Base-by-base conservation (phyloP, 805 yeast species). In the Candida methanosorbosa region DNA sequence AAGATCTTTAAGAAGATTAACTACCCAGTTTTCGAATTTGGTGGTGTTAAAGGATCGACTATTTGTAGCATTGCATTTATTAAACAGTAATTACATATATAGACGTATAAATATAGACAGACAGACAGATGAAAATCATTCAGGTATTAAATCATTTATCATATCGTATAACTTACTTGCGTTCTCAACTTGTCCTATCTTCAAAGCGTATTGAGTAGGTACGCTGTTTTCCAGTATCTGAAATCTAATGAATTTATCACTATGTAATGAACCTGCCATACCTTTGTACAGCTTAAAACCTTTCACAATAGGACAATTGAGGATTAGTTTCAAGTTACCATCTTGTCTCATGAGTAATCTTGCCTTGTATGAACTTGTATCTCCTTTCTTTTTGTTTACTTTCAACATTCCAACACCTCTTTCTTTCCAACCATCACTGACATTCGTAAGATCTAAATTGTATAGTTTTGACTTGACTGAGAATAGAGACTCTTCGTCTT, bases 261-360 rank as follows among this genome's bases (percentile, higher is more conserved):
- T 78, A 12, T 77, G 67, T 45, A 87, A 58, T 9, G 97, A 88
- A 27, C 94, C 81, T 39, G 85, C 83, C 68, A 90, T 78, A 0
- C 97, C 98, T 50, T 76, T 75, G 38, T 71, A 61, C 2, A 86
- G 61, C 40, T 78, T 75, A 16, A 86, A 71, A 5, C 75, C 75
- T 28, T 69, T 60, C 1, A 70, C 64, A 25, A 92, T 62, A 14
- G 85, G 81, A 31, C 78, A 61, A 57, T 92, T 92, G 42, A 92
- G 64, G 18, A 90, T 76, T 9, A 92, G 90, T 42, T 86, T 75
- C 40, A 86, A 66, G 14, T 85, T 71, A 3, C 95, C 94, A 40
- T 83, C 84, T 4, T 95, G 79, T 53, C 98, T 75, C 96, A 92
- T 87, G 5, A 92, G 80, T 9, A 92, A 54, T 46, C 98, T 73